Conservation (phyloP, 164 flowering plant species). For the Stephania japonica region DNA sequence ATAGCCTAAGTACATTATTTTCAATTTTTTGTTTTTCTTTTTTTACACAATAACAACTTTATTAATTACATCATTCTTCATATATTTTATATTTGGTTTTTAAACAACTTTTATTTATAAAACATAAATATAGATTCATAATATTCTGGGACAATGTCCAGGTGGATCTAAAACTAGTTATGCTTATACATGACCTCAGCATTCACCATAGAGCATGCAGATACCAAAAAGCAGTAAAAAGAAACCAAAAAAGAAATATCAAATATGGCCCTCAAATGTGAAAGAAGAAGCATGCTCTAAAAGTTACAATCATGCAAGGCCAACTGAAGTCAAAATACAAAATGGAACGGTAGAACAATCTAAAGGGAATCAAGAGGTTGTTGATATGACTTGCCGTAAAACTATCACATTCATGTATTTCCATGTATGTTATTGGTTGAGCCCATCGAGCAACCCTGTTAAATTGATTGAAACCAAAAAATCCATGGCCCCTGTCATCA, state of each 20-base stretch:
- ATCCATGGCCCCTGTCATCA: conserved; percentile 88
- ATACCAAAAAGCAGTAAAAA: neutral
- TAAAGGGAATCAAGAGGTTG: neutral
- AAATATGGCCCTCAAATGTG: neutral
- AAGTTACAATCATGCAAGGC: neutral
- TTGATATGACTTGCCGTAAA: conserved; percentile 53
- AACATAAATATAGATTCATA: too few relatives aligned
- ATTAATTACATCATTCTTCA: too few relatives aligned
- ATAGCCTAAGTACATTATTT: too few relatives aligned
- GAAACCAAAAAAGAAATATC: too few relatives aligned
- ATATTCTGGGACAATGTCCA: too few relatives aligned
- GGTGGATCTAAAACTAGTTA: too few relatives aligned
- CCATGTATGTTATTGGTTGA: conserved; percentile 84
- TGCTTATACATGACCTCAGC: neutral
- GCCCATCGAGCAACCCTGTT: conserved; percentile 71
- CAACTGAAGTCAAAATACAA: neutral
- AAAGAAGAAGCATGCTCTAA: neutral
- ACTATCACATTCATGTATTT: conserved; percentile 58
- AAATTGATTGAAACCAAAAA: conserved; percentile 45
- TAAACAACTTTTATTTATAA: too few relatives aligned
- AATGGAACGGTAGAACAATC: neutral
- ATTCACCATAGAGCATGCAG: neutral
- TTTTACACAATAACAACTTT: too few relatives aligned
- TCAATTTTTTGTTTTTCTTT: too few relatives aligned
- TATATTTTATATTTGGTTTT: too few relatives aligned